These are phyloP conservation scores for Marasmius fiardii DNA, from an alignment of 1,284 basidiomycete species.

Conservation along the genomic window DNA sequence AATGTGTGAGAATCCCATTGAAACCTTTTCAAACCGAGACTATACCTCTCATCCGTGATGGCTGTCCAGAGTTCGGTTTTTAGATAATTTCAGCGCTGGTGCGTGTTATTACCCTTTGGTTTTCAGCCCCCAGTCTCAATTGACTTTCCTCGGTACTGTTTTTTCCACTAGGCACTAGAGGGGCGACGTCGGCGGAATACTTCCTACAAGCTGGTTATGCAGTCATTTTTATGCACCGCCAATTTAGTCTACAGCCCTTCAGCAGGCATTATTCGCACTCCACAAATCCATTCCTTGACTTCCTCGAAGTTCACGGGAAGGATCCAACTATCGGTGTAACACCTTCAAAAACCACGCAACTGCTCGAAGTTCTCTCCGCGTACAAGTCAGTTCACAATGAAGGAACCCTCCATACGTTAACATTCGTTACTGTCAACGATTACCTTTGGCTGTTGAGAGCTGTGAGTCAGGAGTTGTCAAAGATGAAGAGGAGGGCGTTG, in stretches of 20 bases:
- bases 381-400: conserved; percentile 81
- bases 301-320: conserved; percentile 71
- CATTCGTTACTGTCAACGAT: conserved; percentile 94
- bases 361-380: conserved; percentile 73
- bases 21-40: conserved; percentile 8
- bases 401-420: conserved; percentile 80
- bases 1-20: conserved; percentile 76
- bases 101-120: conserved; percentile 24
- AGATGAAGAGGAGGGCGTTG: conserved; percentile 73
- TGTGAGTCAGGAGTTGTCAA: conserved; percentile 69
- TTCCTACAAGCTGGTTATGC: conserved; percentile 93
- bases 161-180: conserved; percentile 87
- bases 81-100: conserved; percentile 99
- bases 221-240: conserved; percentile 97
- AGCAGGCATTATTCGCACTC: conserved; percentile 97
- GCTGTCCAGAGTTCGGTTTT: conserved; percentile 82
- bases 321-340: conserved; percentile 61
- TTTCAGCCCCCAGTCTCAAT: background rate
- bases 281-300: conserved; percentile 95
- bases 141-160: background rate
- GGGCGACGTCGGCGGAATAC: conserved; percentile 97
- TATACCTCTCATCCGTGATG: conserved; percentile 15
- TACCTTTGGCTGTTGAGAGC: conserved; percentile 92
- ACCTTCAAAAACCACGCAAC: conserved; percentile 55
- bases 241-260: conserved; percentile 96